Evolutionary conservation across 2,329 filamentous ascomycete species (phyloP), one percentile per base, ranked within the genome.

Genomic region (Exserohilum turcica): DNA sequence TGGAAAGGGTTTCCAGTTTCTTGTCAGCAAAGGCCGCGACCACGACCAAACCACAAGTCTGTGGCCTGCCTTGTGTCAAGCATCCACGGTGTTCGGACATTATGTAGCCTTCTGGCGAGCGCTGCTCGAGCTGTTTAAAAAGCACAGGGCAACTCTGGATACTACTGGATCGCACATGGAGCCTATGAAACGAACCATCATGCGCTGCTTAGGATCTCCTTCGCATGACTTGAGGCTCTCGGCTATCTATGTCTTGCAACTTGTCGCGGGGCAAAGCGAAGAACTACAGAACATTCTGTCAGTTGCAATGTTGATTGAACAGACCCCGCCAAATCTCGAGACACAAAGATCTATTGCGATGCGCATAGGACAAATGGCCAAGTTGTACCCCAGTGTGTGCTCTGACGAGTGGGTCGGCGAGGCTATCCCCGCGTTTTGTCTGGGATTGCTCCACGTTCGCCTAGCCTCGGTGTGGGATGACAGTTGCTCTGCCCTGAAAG

Each of bases 381-480:
- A 81, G 13, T 71, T 80, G 16, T 96, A 94, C 69, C 76, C 82
- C 5, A 79, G 82, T 19, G 70, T 87, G 8, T 77, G 79, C 35
- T 77, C 83, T 2, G 80, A 84, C 32, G 83, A 83, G 1, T 90
- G 88, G 84, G 77, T 95, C 59, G 80, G 84, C 53, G 82, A 84
- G 64, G 85, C 91, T 6, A 82, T 97, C 27, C 90, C 92, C 0
- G 82, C 85, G 0, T 97, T 92, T 66, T 86, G 91, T 64, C 96
- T 97, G 64, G 94, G 94, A 43, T 83, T 97, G 74, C 82, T 97
- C 54, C 94, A 92, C 0, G 86, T 96, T 43, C 90, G 89, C 62
- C 81, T 97, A 60, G 84, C 92, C 0, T 91, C 91, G 31, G 80
- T 95, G 5, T 97, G 93, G 90, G 90, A 96, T 55, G 91, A 96